Percentiles rank a stretch among this genome's conserved stretches.
Conservation (phyloP, 2,329 filamentous ascomycete genomes). For the Curvularia sp. region DNA sequence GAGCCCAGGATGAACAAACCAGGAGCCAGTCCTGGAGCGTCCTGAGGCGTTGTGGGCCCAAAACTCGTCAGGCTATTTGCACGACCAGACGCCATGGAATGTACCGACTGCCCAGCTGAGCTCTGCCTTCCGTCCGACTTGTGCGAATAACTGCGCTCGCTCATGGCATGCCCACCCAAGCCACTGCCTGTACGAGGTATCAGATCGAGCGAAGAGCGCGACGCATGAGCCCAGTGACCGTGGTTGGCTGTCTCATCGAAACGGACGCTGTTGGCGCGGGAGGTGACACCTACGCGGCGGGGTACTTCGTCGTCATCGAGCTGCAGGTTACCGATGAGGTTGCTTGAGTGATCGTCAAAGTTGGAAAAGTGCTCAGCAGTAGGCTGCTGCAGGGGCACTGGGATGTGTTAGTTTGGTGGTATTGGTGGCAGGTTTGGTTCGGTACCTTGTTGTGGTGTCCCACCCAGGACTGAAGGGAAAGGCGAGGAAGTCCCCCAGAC, state of each 20-base stretch:
- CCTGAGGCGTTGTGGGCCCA: constrained; percentile 78
- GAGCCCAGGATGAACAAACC: constrained; percentile 85
- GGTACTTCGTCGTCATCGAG: constrained; percentile 88
- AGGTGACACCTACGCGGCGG: constrained; percentile 82
- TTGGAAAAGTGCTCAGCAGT: constrained; percentile 86
- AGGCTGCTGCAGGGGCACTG: constrained; percentile 80
- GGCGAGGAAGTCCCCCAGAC: constrained; percentile 87
- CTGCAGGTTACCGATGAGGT: constrained; percentile 79
- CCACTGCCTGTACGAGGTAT: constrained; percentile 80
- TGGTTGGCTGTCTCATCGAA: constrained; percentile 97
- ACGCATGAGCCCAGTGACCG: constrained; percentile 84
- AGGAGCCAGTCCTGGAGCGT: constrained; percentile 77
- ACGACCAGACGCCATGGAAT: constrained; percentile 77
- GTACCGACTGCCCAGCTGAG: constrained; percentile 83
- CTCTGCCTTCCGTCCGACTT: constrained; percentile 96
- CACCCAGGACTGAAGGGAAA: constrained; percentile 83
- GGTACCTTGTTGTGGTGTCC: constrained; percentile 86
- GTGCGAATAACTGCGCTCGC: constrained; percentile 89
- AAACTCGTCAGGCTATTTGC: constrained; percentile 75
- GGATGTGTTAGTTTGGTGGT: constrained; percentile 23
- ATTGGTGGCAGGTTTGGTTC: background rate
- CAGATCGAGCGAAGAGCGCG: constrained; percentile 83
- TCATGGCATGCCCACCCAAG: constrained; percentile 79
- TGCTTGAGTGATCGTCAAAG: constrained; percentile 85
- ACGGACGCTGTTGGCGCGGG: constrained; percentile 93